Conservation (phyloP, 2,329 filamentous ascomycete species). For the Capronia coronata region DNA sequence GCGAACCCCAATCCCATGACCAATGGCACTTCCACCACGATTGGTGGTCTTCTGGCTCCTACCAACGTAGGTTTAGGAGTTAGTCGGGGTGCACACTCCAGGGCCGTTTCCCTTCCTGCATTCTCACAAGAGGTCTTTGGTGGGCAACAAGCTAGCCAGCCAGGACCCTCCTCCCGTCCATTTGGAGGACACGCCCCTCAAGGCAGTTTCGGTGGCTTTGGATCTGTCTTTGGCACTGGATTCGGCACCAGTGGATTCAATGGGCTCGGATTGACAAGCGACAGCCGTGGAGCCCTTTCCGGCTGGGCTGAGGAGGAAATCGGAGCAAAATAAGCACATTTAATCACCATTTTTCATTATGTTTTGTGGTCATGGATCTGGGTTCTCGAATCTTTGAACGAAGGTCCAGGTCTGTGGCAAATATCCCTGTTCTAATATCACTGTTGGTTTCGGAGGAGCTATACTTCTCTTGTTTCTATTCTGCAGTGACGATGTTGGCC, state of each 20-base stretch:
- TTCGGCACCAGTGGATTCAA: slow-evolving; percentile 51
- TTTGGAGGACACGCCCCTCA: slow-evolving; percentile 34
- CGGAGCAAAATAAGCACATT: slow-evolving; percentile 44
- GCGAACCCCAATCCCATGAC: slow-evolving; percentile 35
- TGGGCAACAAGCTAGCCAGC: slow-evolving; percentile 33
- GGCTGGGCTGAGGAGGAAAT: slow-evolving; percentile 61
- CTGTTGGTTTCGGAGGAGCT: slow-evolving; percentile 1
- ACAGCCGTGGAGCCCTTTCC: slow-evolving; percentile 45
- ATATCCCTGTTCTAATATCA: slow-evolving; percentile 21
- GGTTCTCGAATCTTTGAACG: slow-evolving; percentile 14
- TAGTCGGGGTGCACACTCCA: slow-evolving; percentile 58
- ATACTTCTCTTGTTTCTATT: not conserved
- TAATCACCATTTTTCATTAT: slow-evolving; percentile 11
- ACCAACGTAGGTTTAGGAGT: slow-evolving; percentile 51
- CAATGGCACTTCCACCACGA: slow-evolving; percentile 58
- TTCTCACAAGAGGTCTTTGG: slow-evolving; percentile 56
- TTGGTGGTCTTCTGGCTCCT: slow-evolving; percentile 70
- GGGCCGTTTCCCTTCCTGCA: slow-evolving; percentile 81
- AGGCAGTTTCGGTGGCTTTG: slow-evolving; percentile 53
- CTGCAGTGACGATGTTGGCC: slow-evolving; percentile 4
- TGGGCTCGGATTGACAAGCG: slow-evolving; percentile 54
- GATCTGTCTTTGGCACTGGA: slow-evolving; percentile 50
- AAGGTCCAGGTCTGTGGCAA: slow-evolving; percentile 4
- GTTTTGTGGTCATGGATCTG: slow-evolving; percentile 6
- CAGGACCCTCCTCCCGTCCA: slow-evolving; percentile 29